A percentile compares a stretch with the other conserved stretches of the same genome.
These are phyloP conservation scores for Xylariaceae sp. DNA, from an alignment of 2,329 filamentous ascomycete genomes.

Conservation along the genomic window DNA sequence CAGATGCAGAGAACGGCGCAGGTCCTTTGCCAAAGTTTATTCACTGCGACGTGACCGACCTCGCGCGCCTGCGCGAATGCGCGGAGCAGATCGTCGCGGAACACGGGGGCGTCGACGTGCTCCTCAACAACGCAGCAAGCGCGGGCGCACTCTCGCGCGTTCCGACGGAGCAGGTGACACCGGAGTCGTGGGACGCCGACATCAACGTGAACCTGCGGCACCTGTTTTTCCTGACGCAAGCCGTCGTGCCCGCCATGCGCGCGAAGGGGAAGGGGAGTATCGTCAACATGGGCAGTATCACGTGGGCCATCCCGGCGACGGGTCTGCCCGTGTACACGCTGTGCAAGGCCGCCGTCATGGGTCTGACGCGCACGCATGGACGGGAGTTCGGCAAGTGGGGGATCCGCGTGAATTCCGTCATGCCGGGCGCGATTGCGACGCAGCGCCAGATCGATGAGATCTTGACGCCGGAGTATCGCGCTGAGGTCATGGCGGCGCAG, in stretches of 20 bases:
- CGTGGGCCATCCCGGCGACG: constrained; percentile 34
- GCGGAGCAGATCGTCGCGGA: constrained; percentile 32
- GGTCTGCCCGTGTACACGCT: constrained; percentile 34
- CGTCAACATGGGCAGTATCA: constrained; percentile 39
- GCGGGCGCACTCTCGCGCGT: constrained; percentile 27
- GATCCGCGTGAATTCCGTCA: constrained; percentile 44
- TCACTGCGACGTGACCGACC: constrained; percentile 39
- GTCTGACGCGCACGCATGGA: constrained; percentile 36
- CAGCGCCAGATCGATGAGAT: constrained; percentile 40
- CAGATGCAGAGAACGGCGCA: constrained; percentile 7
- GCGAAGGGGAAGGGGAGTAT: constrained; percentile 32
- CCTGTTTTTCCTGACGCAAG: constrained; percentile 40
- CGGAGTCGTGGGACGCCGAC: constrained; percentile 39
- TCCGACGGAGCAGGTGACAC: constrained; percentile 35
- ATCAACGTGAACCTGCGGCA: constrained; percentile 43
- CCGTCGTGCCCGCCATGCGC: constrained; percentile 35
- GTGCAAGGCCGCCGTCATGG: constrained; percentile 37
- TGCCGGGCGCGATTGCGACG: constrained; percentile 45
- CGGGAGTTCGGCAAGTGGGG: constrained; percentile 35
- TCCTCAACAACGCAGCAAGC: constrained; percentile 36
- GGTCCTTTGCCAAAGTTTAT: constrained; percentile 34
- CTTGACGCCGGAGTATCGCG: constrained; percentile 38
- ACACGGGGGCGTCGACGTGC: constrained; percentile 30
- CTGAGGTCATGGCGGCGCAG: constrained; percentile 37
- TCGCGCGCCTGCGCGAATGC: constrained; percentile 32